Percentiles rank a stretch among this genome's conserved stretches.
Conservation (phyloP, 202 grass and related monocot genomes). For the Saccharum hybrid region DNA sequence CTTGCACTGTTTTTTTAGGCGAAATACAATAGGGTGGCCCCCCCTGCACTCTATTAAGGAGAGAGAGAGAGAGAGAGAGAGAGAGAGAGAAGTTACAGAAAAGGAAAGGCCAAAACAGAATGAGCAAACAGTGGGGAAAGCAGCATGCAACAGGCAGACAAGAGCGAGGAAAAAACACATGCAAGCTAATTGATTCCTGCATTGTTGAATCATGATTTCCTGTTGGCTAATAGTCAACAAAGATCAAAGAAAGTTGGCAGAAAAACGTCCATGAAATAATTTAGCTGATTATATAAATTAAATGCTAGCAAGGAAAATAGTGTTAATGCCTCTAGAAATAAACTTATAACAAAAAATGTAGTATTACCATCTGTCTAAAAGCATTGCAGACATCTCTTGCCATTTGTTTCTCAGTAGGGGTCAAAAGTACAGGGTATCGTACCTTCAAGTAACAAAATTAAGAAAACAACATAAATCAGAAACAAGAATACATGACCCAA, state of each 20-base stretch:
- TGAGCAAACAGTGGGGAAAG: background rate
- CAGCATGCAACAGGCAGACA: background rate
- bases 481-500: conserved; percentile 25
- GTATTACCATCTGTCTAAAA: conserved; percentile 88
- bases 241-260: background rate
- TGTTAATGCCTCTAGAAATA: background rate
- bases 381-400: conserved; percentile 92
- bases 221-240: background rate
- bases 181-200: background rate
- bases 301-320: background rate
- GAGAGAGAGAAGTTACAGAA: background rate
- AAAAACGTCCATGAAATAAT: background rate
- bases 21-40: background rate
- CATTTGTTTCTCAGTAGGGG: conserved; percentile 95
- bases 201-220: background rate
- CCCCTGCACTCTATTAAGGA: background rate
- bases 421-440: conserved; percentile 95
- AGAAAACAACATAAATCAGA: conserved; percentile 26
- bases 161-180: background rate
- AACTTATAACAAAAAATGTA: conserved; percentile 11
- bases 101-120: background rate
- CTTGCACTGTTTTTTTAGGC: background rate
- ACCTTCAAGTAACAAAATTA: conserved; percentile 67
- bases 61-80: background rate
- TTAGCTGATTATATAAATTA: background rate